A percentile compares a stretch with the other conserved stretches of the same genome.
Evolutionary conservation across 2,329 filamentous ascomycete genomes (phyloP).

Genomic region (Diaporthe sp.): DNA sequence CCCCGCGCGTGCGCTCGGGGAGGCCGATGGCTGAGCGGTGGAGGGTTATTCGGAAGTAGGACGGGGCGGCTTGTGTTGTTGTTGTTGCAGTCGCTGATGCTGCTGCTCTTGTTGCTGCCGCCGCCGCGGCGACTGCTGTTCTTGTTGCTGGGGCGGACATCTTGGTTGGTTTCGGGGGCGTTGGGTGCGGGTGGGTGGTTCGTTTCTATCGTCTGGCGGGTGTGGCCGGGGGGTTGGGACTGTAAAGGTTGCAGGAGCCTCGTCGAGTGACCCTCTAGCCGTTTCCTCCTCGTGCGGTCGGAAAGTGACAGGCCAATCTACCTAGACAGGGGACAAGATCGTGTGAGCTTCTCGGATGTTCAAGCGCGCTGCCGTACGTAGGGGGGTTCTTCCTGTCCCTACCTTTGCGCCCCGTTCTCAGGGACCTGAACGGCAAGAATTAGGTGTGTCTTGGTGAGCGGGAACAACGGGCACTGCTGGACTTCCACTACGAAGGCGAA

Average conservation of each 20-base stretch:
- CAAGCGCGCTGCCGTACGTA: background rate
- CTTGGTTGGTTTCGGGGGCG: conserved; percentile 13
- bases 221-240: background rate
- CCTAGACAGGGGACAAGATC: background rate
- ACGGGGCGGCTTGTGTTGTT: conserved; percentile 42
- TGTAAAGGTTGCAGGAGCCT: too few relatives aligned
- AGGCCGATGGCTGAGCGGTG: conserved; percentile 92
- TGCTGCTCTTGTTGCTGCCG: background rate
- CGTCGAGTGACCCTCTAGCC: background rate
- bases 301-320: background rate
- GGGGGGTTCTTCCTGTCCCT: background rate
- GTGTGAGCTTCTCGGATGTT: background rate
- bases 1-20: conserved; percentile 81
- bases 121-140: background rate
- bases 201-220: background rate
- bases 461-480: background rate
- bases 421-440: background rate
- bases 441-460: background rate
- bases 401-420: conserved; percentile 17
- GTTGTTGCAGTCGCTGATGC: background rate
- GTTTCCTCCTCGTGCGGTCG: background rate
- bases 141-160: conserved; percentile 21
- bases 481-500: background rate
- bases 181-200: background rate
- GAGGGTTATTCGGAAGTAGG: conserved; percentile 92